These are phyloP conservation scores for Hydnomerulius pinastri DNA, from an alignment of 768 basidiomycete genomes.

Conservation along the genomic window DNA sequence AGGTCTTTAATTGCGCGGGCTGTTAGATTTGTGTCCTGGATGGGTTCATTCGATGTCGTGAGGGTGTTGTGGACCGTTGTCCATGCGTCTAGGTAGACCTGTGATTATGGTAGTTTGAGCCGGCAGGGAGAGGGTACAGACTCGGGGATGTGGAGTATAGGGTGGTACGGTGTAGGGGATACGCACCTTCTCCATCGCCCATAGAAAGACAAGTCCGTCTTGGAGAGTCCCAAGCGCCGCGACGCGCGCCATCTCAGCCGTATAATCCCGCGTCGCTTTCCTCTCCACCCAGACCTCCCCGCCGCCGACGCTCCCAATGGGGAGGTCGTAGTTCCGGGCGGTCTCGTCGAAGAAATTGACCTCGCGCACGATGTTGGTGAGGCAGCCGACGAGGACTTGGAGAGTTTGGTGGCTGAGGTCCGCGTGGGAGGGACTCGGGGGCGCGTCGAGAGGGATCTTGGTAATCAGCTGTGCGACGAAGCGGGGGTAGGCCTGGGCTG, in stretches of 20 bases:
- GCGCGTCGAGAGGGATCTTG: slow-evolving; percentile 47
- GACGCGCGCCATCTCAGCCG: slow-evolving; percentile 67
- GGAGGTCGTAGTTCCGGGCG: slow-evolving; percentile 45
- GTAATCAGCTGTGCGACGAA: slow-evolving; percentile 69
- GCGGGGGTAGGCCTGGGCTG: slow-evolving; percentile 70
- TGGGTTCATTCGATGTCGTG: neutral
- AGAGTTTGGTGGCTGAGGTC: slow-evolving; percentile 37
- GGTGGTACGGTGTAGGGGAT: neutral
- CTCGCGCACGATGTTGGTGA: slow-evolving; percentile 60
- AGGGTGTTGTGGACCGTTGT: slow-evolving; percentile 39
- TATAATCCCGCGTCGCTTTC: slow-evolving; percentile 67
- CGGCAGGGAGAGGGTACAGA: too few relatives aligned
- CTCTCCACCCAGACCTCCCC: slow-evolving; percentile 45
- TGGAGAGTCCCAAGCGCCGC: slow-evolving; percentile 46
- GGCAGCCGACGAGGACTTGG: slow-evolving; percentile 49
- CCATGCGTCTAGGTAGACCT: slow-evolving; percentile 79
- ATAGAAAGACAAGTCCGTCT: slow-evolving; percentile 71
- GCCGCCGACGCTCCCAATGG: slow-evolving; percentile 35
- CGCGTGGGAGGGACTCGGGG: neutral
- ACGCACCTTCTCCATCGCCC: slow-evolving; percentile 77
- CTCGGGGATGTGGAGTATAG: neutral
- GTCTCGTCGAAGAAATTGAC: slow-evolving; percentile 62
- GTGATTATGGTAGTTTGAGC: neutral
- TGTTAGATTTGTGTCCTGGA: slow-evolving; percentile 12
- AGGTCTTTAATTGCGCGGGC: slow-evolving; percentile 45